Base-by-base conservation (phyloP, 176 grass and related monocot species). In the Paspalum notatum region DNA sequence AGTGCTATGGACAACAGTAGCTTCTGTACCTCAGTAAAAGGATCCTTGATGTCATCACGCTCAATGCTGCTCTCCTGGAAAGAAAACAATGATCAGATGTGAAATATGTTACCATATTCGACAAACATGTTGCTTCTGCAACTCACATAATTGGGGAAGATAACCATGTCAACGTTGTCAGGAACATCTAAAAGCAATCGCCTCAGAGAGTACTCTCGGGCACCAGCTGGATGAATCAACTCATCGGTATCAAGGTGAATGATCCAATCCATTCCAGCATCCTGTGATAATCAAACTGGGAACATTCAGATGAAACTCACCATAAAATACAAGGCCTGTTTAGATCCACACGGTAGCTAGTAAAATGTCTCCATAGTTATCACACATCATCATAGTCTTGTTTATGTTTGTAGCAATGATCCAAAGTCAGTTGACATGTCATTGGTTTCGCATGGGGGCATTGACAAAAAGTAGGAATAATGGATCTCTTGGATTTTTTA, bases 91-190 rank as follows among this genome's bases (percentile, higher is more conserved):
- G 81, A 71, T 85, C 79, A 88, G 57, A 57, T 62, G 84, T 76
- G 45, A 76, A 73, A 64, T 21, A 79, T 26, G 27, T 80, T 87
- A 26, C 18, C 43, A 64, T 54, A 76, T 68, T 82, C 26, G 84
- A 66, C 44, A 75, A 27, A 71, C 15, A 68, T 25, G 74, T 59
- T 45, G 68, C 40, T 41, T 51, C 37, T 47, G 51, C 16, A 16
- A 86, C 96, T 95, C 80, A 99, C 96, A 86, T 99, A 99, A 82
- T 99, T 99, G 69, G 96, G 96, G 82, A 99, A 99, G 71, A 99
- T 91, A 91, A 95, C 92, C 96, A 99, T 99, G 83, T 99, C 96
- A 76, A 95, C 92, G 91, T 99, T 99, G 66, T 88, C 87, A 84
- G 96, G 92, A 75, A 93, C 84, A 56, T 99, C 96, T 87, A 90